Evolutionary conservation across 2,329 filamentous ascomycete species (phyloP).

Genomic region (Ophiostoma sp.): DNA sequence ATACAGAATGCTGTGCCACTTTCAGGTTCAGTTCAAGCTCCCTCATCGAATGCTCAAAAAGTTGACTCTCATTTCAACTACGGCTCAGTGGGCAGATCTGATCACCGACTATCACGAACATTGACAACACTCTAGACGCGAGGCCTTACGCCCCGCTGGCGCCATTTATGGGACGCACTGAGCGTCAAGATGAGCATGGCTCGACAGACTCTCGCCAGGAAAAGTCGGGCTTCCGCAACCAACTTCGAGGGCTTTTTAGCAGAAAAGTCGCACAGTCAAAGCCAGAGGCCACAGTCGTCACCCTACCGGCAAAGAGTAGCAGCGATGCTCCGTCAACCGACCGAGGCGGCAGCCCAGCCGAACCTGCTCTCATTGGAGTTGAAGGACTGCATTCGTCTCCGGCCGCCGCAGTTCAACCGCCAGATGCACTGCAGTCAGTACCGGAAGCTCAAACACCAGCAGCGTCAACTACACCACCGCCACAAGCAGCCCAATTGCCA

Average conservation of each 20-base stretch:
- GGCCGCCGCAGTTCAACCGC: too few relatives aligned
- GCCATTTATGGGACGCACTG: neutral
- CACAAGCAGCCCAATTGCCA: neutral
- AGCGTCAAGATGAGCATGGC: neutral
- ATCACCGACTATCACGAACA: neutral
- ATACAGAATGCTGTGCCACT: too few relatives aligned
- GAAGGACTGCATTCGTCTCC: too few relatives aligned
- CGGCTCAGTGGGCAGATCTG: too few relatives aligned
- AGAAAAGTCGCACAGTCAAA: neutral
- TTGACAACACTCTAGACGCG: neutral
- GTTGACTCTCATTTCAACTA: too few relatives aligned
- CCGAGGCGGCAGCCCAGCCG: too few relatives aligned
- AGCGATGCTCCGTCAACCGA: neutral
- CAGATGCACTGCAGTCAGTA: too few relatives aligned
- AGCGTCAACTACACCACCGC: neutral
- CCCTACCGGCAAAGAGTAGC: neutral
- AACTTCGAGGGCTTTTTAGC: neutral
- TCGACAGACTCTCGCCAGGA: neutral
- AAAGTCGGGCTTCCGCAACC: neutral
- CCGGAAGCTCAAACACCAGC: too few relatives aligned
- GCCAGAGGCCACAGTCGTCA: neutral
- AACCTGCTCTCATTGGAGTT: too few relatives aligned
- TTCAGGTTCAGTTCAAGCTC: too few relatives aligned
- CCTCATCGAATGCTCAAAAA: too few relatives aligned
- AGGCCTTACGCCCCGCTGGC: neutral